Percentiles rank a stretch among this genome's conserved stretches.
phyloP scores from a whole-genome alignment of 2,329 filamentous ascomycete species.

The Colletotrichum eleusines region DNA sequence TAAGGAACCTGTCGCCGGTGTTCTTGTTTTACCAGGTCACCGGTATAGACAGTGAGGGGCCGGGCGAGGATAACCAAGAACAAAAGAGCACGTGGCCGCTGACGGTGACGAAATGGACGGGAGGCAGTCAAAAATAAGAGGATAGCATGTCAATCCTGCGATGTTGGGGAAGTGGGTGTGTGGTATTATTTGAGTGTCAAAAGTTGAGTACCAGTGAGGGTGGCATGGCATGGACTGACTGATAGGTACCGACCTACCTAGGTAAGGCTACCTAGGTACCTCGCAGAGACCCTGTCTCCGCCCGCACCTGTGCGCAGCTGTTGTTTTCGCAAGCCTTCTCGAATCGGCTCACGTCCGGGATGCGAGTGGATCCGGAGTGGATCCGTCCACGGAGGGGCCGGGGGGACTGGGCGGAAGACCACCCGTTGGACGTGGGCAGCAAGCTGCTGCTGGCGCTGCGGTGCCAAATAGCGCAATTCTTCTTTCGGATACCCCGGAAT shows the following conservation, averaged over 20 bases:
- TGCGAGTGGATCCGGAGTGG: background rate
- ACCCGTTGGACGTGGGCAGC: too few relatives aligned
- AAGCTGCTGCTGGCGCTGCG: too few relatives aligned
- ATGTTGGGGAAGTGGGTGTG: background rate
- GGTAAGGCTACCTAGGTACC: too few relatives aligned
- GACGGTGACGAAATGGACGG: background rate
- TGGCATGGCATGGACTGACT: background rate
- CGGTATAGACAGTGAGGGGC: background rate
- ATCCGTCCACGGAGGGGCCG: background rate
- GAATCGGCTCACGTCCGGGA: constrained; percentile 16
- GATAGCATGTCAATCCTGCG: background rate
- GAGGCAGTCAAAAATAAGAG: background rate
- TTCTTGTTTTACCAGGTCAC: background rate
- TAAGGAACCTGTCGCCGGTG: background rate
- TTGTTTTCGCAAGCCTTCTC: background rate
- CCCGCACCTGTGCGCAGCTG: background rate
- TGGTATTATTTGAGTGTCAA: background rate
- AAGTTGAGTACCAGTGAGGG: background rate
- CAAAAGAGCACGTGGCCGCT: background rate
- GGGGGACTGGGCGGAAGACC: background rate
- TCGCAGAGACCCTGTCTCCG: background rate
- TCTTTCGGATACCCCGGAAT: background rate
- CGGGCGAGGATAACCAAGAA: background rate
- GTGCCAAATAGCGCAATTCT: background rate
- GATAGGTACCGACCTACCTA: too few relatives aligned